A percentile compares a stretch with the other conserved stretches of the same genome.
These are phyloP conservation scores for Penicillium sp. DNA, from an alignment of 2,329 filamentous ascomycete species.

Conservation along the genomic window DNA sequence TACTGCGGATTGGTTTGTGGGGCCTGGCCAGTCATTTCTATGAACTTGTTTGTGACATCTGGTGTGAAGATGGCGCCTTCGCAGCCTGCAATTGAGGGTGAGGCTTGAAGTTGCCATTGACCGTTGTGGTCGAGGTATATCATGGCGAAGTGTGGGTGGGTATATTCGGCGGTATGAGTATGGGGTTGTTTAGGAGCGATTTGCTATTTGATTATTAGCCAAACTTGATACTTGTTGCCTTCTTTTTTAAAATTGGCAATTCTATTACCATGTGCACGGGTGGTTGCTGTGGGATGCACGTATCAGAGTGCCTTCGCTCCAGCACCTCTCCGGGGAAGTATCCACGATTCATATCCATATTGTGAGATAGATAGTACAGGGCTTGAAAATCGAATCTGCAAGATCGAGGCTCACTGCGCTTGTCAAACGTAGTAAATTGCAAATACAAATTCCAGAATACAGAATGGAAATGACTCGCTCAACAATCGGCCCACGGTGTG, in stretches of 20 bases:
- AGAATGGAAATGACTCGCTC: background rate
- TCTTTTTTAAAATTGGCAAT: background rate
- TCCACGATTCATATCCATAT: slow-evolving; percentile 15
- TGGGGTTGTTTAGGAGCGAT: slow-evolving; percentile 14
- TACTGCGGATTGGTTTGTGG: slow-evolving; percentile 18
- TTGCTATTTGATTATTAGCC: slow-evolving; percentile 11
- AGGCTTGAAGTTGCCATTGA: slow-evolving; percentile 26
- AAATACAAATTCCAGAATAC: background rate
- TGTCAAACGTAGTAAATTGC: background rate
- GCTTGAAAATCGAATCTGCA: background rate
- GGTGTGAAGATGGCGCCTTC: slow-evolving; percentile 30
- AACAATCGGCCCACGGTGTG: background rate
- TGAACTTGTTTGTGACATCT: slow-evolving; percentile 30
- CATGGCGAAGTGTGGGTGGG: slow-evolving; percentile 32
- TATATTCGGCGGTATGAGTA: slow-evolving; percentile 16
- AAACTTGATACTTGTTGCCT: background rate
- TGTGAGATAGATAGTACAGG: background rate
- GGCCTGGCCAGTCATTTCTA: slow-evolving; percentile 22
- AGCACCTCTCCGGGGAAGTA: slow-evolving; percentile 10
- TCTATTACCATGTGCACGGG: slow-evolving; percentile 14
- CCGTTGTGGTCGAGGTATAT: slow-evolving; percentile 32
- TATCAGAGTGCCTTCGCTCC: slow-evolving; percentile 19
- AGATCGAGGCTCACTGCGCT: background rate
- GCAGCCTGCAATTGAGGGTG: slow-evolving; percentile 27
- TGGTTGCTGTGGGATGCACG: slow-evolving; percentile 10